These are phyloP conservation scores for Waltergamsia citrina DNA, from an alignment of 2,329 filamentous ascomycete species.

Conservation along the genomic window DNA sequence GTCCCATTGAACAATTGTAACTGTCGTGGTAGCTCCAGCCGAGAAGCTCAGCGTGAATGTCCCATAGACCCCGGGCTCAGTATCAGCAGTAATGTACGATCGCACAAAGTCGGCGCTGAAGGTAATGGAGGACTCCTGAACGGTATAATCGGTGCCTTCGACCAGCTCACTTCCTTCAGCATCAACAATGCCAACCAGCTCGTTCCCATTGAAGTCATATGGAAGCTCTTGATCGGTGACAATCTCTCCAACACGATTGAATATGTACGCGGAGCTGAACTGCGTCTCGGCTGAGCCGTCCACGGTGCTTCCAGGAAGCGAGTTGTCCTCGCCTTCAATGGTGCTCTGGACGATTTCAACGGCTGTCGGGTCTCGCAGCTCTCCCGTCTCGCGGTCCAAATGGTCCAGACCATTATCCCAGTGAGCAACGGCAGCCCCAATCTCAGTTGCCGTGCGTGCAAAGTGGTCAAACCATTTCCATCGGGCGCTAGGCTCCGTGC, in stretches of 20 bases:
- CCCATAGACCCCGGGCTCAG: constrained; percentile 32
- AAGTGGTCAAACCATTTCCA: constrained; percentile 51
- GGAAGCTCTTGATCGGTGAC: constrained; percentile 32
- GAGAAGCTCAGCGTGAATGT: constrained; percentile 45
- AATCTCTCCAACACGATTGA: constrained; percentile 36
- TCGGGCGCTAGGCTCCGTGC: constrained; percentile 43
- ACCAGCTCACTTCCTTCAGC: constrained; percentile 18
- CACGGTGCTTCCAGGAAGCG: constrained; percentile 39
- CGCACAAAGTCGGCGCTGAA: constrained; percentile 36
- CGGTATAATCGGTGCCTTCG: constrained; percentile 33
- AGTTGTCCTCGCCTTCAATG: constrained; percentile 30
- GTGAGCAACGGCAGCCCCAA: constrained; percentile 39
- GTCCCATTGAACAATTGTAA: constrained; percentile 44
- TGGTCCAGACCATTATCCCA: constrained; percentile 53
- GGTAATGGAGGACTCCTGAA: constrained; percentile 32
- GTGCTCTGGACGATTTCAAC: constrained; percentile 37
- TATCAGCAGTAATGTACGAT: constrained; percentile 28
- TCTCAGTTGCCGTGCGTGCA: constrained; percentile 33
- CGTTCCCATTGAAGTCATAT: constrained; percentile 45
- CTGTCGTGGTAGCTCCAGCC: constrained; percentile 31
- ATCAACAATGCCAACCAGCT: constrained; percentile 14
- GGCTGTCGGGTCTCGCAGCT: constrained; percentile 40
- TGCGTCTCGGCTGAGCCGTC: constrained; percentile 35
- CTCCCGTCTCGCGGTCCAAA: constrained; percentile 35
- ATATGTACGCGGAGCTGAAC: constrained; percentile 42